Evolutionary conservation across 805 yeast species (phyloP).

Genomic region (Metschnikowia santaceciliae): DNA sequence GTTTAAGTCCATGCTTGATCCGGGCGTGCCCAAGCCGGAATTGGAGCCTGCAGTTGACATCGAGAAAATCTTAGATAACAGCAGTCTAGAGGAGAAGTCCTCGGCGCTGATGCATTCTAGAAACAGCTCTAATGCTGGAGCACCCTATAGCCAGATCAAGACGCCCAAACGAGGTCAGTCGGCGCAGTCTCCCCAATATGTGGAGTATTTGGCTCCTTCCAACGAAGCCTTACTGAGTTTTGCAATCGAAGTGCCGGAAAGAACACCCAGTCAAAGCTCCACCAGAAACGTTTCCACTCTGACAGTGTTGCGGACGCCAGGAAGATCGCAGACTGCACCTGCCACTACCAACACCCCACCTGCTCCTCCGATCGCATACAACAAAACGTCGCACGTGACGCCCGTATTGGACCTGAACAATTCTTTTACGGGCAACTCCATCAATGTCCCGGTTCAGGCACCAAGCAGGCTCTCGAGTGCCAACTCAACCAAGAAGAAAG

Average conservation of each 20-base stretch:
- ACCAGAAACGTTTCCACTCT: neutral
- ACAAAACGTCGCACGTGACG: slow-evolving; percentile 13
- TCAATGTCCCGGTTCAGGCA: slow-evolving; percentile 9
- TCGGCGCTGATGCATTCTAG: slow-evolving; percentile 6
- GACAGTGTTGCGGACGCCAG: slow-evolving; percentile 2
- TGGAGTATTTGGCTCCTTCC: neutral
- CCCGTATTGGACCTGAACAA: slow-evolving; percentile 24
- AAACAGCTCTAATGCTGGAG: neutral
- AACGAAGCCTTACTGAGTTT: neutral
- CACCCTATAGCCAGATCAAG: neutral
- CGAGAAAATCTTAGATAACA: slow-evolving; percentile 17
- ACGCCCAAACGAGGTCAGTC: neutral
- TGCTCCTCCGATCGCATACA: slow-evolving; percentile 4
- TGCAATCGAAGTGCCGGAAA: neutral
- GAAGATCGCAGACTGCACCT: neutral
- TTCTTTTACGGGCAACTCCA: slow-evolving; percentile 1
- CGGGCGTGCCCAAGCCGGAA: slow-evolving; percentile 13
- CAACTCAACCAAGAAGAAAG: slow-evolving; percentile 22
- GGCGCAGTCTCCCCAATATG: neutral
- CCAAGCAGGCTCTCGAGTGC: slow-evolving; percentile 8
- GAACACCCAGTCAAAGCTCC: neutral
- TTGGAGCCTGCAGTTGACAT: slow-evolving; percentile 12
- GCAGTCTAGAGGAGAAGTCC: slow-evolving; percentile 6
- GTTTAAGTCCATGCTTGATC: slow-evolving; percentile 18
- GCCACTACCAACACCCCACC: neutral